Evolutionary conservation across 768 basidiomycete species (phyloP), one percentile per base, ranked within the genome.

Genomic region (Suillus weaverae): DNA sequence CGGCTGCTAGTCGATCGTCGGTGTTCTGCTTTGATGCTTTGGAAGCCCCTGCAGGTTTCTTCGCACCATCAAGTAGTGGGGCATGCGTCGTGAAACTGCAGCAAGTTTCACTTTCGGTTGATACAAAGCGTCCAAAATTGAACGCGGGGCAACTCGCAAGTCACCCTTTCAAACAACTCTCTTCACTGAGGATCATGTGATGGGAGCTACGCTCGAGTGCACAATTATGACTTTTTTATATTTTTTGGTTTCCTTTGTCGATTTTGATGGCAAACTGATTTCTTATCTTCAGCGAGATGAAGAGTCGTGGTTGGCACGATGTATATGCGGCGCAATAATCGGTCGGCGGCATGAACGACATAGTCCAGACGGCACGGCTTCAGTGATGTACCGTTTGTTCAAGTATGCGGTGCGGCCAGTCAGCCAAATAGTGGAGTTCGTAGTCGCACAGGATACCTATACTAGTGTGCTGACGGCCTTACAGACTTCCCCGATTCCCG

Each of bases 81-180:
- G 64, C 50, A 60, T 62, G 60, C 54, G 74, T 66, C 71, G 70
- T 73, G 70, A 67, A 64, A 67, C 65, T 69, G 70, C 76, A 75
- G 79, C 75, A 74, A 67, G 66, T 70, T 78, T 60, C 18, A 60
- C 78, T 79, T 84, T 81, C 83, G 92, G 91, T 90, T 88, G 96
- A 99, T 99, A 96, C 95, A 90, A 91, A 79, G 68, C 84, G 91
- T 93, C 96, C 96, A 74, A 97, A 71, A 97, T 79, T 54, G 80
- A 90, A 50, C 66, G 69, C 62, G 46, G 67, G 57, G 57, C 18
- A 69, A 66, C 64, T 66, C 64, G 63, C 68, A 67, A 66, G 75
- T 79, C 57, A n/a, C 79, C 72, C 87, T 86, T 84, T 81, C 83
- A 85, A 94, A 96, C 94, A 96, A 95, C 94, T 89, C 90, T 86